Conservation (phyloP, 2,329 filamentous ascomycete species). For the Parastagonospora avenae region DNA sequence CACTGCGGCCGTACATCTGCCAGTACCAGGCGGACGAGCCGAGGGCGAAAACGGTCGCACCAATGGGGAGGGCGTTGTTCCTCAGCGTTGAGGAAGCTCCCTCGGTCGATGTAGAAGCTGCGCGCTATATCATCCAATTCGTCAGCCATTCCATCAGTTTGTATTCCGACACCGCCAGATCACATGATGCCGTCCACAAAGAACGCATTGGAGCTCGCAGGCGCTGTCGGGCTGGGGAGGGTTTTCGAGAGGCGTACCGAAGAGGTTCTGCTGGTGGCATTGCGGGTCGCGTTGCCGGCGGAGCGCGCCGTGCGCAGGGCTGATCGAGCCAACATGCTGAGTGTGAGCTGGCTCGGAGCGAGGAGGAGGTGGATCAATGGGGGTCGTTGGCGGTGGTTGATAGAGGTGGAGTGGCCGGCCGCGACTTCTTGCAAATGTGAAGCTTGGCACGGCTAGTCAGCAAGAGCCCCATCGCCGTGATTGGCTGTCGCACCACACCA, state of each 20-base stretch:
- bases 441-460: slow-evolving; percentile 22
- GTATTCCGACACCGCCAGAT: slow-evolving; percentile 17
- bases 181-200: slow-evolving; percentile 8
- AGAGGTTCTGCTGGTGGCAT: slow-evolving; percentile 53
- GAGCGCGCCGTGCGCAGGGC: slow-evolving; percentile 86
- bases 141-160: slow-evolving; percentile 41
- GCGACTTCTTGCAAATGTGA: slow-evolving; percentile 16
- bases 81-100: slow-evolving; percentile 75
- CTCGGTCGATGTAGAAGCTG: slow-evolving; percentile 74
- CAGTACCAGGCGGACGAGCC: slow-evolving; percentile 97
- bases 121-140: slow-evolving; percentile 52
- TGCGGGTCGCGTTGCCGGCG: slow-evolving; percentile 80
- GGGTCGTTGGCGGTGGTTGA: slow-evolving; percentile 39
- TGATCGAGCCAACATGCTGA: slow-evolving; percentile 91
- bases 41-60: slow-evolving; percentile 83
- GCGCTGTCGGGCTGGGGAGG: slow-evolving; percentile 30
- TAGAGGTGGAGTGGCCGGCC: slow-evolving; percentile 23
- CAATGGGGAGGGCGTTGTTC: slow-evolving; percentile 84
- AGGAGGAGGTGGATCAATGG: slow-evolving; percentile 43
- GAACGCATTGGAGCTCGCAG: slow-evolving; percentile 35
- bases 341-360: slow-evolving; percentile 46
- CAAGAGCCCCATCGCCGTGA: slow-evolving; percentile 14
- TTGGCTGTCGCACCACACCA: slow-evolving; percentile 19
- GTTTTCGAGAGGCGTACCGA: slow-evolving; percentile 50
- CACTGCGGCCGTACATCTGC: slow-evolving; percentile 88